Conservation (phyloP, 352 stramenopile genomes). For the Globisporangium alternatum region DNA sequence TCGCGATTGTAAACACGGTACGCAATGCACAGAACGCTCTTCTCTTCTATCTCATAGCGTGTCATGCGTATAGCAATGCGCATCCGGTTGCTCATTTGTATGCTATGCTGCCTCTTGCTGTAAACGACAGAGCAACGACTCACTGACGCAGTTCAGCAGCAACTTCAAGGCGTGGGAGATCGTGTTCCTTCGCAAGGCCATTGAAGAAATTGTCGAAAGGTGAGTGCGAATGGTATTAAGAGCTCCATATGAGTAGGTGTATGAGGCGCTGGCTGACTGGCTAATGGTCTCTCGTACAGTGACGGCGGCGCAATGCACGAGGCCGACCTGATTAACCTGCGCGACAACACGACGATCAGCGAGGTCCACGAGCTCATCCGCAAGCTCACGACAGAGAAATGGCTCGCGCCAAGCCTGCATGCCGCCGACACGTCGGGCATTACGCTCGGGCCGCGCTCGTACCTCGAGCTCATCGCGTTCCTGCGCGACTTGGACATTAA, state of each 20-base stretch:
- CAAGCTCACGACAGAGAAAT: conserved; percentile 66
- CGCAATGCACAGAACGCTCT: neutral
- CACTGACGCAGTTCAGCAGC: conserved; percentile 66
- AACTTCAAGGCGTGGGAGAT: conserved; percentile 85
- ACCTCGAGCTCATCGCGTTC: conserved; percentile 72
- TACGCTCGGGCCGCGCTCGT: conserved; percentile 66
- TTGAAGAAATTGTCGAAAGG: conserved; percentile 79
- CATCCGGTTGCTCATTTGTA: neutral
- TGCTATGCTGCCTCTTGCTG: neutral
- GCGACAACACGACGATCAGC: conserved; percentile 58
- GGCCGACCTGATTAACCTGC: conserved; percentile 67
- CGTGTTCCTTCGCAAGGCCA: conserved; percentile 76
- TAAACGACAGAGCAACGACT: conserved; percentile 57
- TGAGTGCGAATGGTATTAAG: conserved; percentile 15
- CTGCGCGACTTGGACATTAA: conserved; percentile 72
- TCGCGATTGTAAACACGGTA: conserved; percentile 79
- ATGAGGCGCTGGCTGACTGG: neutral
- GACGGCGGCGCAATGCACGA: conserved; percentile 65
- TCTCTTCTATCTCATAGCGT: neutral
- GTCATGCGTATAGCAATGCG: neutral
- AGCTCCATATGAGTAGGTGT: neutral
- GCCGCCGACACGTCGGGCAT: conserved; percentile 34
- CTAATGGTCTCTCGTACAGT: conserved; percentile 20
- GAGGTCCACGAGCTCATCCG: conserved; percentile 66
- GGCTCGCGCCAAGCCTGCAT: conserved; percentile 49